phyloP scores from a whole-genome alignment of 2,329 filamentous ascomycete species.

The Curvularia sp. region DNA sequence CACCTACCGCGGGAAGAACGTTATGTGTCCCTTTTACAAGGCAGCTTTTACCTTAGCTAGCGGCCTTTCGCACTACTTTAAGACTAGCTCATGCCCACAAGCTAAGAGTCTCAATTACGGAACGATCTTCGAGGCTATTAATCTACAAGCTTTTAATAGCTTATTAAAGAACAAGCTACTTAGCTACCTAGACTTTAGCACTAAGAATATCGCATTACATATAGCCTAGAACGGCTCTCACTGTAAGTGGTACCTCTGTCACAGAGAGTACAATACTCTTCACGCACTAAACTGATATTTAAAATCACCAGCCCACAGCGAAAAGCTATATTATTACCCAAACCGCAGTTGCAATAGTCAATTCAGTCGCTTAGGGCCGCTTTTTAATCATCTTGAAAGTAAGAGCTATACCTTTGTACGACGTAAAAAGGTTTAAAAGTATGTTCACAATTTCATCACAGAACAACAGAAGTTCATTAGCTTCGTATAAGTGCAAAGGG shows the following conservation, averaged over 20 bases:
- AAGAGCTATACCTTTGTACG: slow-evolving; percentile 52
- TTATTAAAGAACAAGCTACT: slow-evolving; percentile 60
- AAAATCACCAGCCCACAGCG: slow-evolving; percentile 60
- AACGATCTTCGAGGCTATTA: slow-evolving; percentile 56
- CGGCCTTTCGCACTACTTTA: slow-evolving; percentile 64
- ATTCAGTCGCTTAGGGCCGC: slow-evolving; percentile 50
- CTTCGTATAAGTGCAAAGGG: too few relatives aligned
- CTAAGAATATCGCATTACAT: slow-evolving; percentile 39
- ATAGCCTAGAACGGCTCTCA: slow-evolving; percentile 54
- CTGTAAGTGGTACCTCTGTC: slow-evolving; percentile 64
- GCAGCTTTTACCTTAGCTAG: slow-evolving; percentile 57
- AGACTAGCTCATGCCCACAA: slow-evolving; percentile 60
- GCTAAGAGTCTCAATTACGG: slow-evolving; percentile 58
- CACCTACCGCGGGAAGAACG: slow-evolving; percentile 54
- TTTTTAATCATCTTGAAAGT: slow-evolving; percentile 58
- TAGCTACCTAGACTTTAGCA: slow-evolving; percentile 43
- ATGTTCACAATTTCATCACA: too few relatives aligned
- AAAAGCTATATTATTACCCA: slow-evolving; percentile 56
- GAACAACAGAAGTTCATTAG: too few relatives aligned
- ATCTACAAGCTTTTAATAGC: slow-evolving; percentile 56
- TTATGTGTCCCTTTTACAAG: slow-evolving; percentile 65
- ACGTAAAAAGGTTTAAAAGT: slow-evolving; percentile 47
- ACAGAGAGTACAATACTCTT: slow-evolving; percentile 49
- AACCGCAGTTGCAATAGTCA: slow-evolving; percentile 50
- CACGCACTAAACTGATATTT: slow-evolving; percentile 60